phyloP scores from a whole-genome alignment of 2,329 filamentous ascomycete species.

The Fusarium oxysporum region DNA sequence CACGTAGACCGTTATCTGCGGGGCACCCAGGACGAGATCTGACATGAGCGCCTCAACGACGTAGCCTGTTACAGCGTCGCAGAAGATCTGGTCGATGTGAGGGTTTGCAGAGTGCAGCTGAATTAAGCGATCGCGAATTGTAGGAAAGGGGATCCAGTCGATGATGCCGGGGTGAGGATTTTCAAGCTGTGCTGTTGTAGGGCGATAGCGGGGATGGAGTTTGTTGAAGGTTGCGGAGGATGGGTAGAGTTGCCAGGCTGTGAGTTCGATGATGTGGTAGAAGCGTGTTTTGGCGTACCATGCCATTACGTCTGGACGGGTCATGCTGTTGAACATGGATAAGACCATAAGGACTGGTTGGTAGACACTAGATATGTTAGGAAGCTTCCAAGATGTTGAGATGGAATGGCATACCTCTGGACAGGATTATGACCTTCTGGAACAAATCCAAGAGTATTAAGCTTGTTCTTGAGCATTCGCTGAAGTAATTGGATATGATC shows the following conservation, averaged over 20 bases:
- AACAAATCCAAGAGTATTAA: slow-evolving; percentile 28
- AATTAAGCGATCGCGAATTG: slow-evolving; percentile 46
- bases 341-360: slow-evolving; percentile 48
- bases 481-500: slow-evolving; percentile 48
- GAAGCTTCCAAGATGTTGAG: neutral
- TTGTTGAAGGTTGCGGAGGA: slow-evolving; percentile 44
- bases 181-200: slow-evolving; percentile 43
- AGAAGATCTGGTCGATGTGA: slow-evolving; percentile 49
- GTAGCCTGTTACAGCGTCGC: slow-evolving; percentile 49
- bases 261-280: slow-evolving; percentile 50
- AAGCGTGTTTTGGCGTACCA: slow-evolving; percentile 56
- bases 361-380: slow-evolving; percentile 36
- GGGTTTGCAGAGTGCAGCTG: slow-evolving; percentile 49
- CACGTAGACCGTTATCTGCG: slow-evolving; percentile 45
- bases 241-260: slow-evolving; percentile 49
- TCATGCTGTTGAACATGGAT: slow-evolving; percentile 52
- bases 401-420: slow-evolving; percentile 8
- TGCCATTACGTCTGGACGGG: slow-evolving; percentile 50
- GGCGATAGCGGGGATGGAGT: slow-evolving; percentile 46
- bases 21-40: slow-evolving; percentile 42
- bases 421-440: slow-evolving; percentile 22
- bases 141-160: slow-evolving; percentile 48
- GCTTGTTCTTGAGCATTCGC: slow-evolving; percentile 41
- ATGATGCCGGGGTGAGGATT: slow-evolving; percentile 47
- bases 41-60: slow-evolving; percentile 49